Evolutionary conservation across 306 rosid genomes (phyloP), one percentile per base, ranked within the genome.

Genomic region (Coriaria nepalensis): DNA sequence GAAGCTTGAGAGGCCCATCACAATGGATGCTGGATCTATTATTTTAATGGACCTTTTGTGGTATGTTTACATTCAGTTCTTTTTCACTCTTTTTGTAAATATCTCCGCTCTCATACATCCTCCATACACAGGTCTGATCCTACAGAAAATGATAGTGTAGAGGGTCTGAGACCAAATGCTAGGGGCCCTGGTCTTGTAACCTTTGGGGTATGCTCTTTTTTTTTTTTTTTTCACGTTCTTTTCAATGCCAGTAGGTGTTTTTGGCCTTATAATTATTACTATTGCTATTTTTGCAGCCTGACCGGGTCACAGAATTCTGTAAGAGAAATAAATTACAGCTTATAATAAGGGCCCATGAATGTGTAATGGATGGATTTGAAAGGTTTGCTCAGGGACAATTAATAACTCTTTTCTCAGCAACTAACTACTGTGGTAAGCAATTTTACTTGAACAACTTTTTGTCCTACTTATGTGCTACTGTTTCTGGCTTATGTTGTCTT

Each of bases 151-250:
- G 98, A 92, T 45, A 78, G 98, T 29, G 93, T 92, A 10, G 98
- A 92, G 78, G 98, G 98, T 56, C 72, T 92, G 78, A 85, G 98
- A 73, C 98, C 98, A 45, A 92, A 92, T 69, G 98, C 98, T 50
- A 92, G 98, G 81, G 98, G 98, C 46, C 98, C 98, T 6, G 98
- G 98, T 59, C 98, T 92, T 9, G 98, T 92, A 70, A 77, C 93
- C 59, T 92, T 92, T 44, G 98, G 98, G 85, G 98, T 92, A 82
- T 6, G 76, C 66, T 49, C 36, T 7, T 34, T 50, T 45, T 45
- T 33, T 45, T 57, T 39, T 37, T 40, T 52, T 13, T 40, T 20
- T 6, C 13, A 0, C 8, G 20, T 4, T 5, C 36, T 8, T 58
- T 46, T 57, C 10, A 20, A 20, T 37, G 32, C 39, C 5, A 5